A percentile compares a stretch with the other conserved stretches of the same genome.
Evolutionary conservation across 1,284 basidiomycete species (phyloP).

Genomic region (Cryptococcus jaspeensis): DNA sequence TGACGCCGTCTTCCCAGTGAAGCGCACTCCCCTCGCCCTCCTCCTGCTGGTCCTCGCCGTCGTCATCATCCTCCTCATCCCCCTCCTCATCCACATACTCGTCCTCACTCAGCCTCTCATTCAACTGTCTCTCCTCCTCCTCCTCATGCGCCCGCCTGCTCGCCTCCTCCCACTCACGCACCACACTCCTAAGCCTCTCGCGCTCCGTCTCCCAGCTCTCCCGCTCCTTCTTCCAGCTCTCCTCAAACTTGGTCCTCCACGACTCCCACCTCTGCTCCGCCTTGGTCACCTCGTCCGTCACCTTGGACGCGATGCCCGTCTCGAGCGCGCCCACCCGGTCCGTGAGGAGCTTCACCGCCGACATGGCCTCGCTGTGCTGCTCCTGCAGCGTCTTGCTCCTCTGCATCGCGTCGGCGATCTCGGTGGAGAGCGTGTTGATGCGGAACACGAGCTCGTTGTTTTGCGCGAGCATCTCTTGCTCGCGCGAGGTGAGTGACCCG

Average conservation of each 20-base stretch:
- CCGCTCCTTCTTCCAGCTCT: conserved; percentile 71
- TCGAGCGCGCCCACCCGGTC: conserved; percentile 56
- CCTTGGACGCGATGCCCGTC: conserved; percentile 51
- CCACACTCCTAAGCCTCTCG: conserved; percentile 67
- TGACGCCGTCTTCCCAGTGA: conserved; percentile 13
- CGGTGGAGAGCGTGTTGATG: conserved; percentile 66
- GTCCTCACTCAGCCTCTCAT: conserved; percentile 19
- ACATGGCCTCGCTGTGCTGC: conserved; percentile 75
- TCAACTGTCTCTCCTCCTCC: conserved; percentile 9
- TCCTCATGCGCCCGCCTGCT: conserved; percentile 54
- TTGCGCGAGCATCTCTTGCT: conserved; percentile 39
- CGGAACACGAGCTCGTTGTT: conserved; percentile 69
- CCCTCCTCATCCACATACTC: conserved; percentile 38
- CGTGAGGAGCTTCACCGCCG: conserved; percentile 73
- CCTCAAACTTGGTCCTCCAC: conserved; percentile 62
- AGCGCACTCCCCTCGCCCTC: conserved; percentile 25
- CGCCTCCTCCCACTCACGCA: conserved; percentile 77
- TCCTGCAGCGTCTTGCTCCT: conserved; percentile 71
- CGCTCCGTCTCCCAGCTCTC: conserved; percentile 81
- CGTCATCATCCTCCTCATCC: conserved; percentile 30
- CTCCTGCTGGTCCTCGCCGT: conserved; percentile 41
- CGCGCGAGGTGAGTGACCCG: neutral
- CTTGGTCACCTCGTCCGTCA: conserved; percentile 55
- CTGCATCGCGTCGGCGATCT: conserved; percentile 74
- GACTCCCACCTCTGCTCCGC: conserved; percentile 71